Evolutionary conservation across 331 rosid genomes (phyloP).

Genomic region (Acacia pycnantha): DNA sequence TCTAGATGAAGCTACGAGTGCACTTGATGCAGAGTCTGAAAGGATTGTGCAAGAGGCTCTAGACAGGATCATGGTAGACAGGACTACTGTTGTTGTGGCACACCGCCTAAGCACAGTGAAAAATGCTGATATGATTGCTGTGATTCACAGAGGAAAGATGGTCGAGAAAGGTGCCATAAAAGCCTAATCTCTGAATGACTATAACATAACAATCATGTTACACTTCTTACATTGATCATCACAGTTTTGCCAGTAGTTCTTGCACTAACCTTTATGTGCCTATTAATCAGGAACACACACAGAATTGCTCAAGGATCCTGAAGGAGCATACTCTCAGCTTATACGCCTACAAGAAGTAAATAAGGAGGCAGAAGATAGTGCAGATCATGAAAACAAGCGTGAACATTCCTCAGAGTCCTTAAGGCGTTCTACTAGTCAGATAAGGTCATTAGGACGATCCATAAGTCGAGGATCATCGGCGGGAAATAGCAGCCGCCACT

Average conservation of each 20-base stretch:
- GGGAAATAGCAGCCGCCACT: slow-evolving; percentile 66
- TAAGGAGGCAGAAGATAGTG: slow-evolving; percentile 41
- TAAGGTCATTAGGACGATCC: slow-evolving; percentile 57
- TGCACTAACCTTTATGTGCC: slow-evolving; percentile 2
- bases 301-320: slow-evolving; percentile 64
- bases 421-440: slow-evolving; percentile 52
- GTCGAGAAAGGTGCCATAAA: slow-evolving; percentile 48
- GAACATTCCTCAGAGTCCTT: slow-evolving; percentile 48
- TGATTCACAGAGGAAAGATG: slow-evolving; percentile 53
- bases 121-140: slow-evolving; percentile 54
- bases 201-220: not conserved
- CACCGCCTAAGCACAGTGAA: slow-evolving; percentile 54
- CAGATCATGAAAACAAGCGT: slow-evolving; percentile 35
- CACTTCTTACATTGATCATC: not conserved
- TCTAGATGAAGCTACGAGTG: slow-evolving; percentile 57
- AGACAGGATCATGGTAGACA: slow-evolving; percentile 47
- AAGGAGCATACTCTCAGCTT: slow-evolving; percentile 86
- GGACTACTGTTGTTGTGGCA: slow-evolving; percentile 52
- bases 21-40: slow-evolving; percentile 55
- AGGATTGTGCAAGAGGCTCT: slow-evolving; percentile 56
- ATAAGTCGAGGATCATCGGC: slow-evolving; percentile 63
- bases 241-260: no score
- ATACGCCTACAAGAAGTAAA: slow-evolving; percentile 77
- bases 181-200: not conserved
- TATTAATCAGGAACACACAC: slow-evolving; percentile 64